These are phyloP conservation scores for Ogataea ramenticola DNA, from an alignment of 805 yeast genomes.

Conservation along the genomic window DNA sequence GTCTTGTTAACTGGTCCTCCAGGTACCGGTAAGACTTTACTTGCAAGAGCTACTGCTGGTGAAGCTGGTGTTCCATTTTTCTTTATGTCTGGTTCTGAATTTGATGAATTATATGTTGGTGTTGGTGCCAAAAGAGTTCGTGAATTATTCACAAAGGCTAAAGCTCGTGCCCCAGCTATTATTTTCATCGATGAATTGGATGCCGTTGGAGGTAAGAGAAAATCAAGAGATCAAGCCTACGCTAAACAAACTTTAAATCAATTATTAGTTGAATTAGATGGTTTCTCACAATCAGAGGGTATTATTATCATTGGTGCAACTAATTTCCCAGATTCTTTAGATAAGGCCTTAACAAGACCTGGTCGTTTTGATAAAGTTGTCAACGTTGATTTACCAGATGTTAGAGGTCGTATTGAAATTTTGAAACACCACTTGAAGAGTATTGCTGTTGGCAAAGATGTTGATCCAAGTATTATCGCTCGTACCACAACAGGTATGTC, in stretches of 20 bases:
- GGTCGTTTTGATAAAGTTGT: constrained; percentile 97
- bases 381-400: constrained; percentile 93
- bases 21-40: constrained; percentile 95
- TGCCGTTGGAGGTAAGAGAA: constrained; percentile 97
- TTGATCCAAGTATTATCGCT: constrained; percentile 85
- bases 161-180: constrained; percentile 94
- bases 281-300: constrained; percentile 86
- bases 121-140: constrained; percentile 98
- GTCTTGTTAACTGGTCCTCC: constrained; percentile 96
- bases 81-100: constrained; percentile 97
- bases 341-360: constrained; percentile 96
- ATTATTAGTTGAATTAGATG: constrained; percentile 91
- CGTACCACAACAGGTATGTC: constrained; percentile 97
- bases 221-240: constrained; percentile 96
- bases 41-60: constrained; percentile 98
- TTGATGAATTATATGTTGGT: constrained; percentile 96
- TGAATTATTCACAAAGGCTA: constrained; percentile 86
- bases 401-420: constrained; percentile 92
- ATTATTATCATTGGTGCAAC: constrained; percentile 97
- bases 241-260: constrained; percentile 97
- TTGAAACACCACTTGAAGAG: constrained; percentile 86
- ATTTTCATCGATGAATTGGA: constrained; percentile 96
- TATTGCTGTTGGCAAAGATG: constrained; percentile 77
- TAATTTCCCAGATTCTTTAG: constrained; percentile 94
- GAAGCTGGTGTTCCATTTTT: constrained; percentile 98